Base-by-base conservation (phyloP, 352 stramenopile genomes). In the Phytopythium ostracodes region DNA sequence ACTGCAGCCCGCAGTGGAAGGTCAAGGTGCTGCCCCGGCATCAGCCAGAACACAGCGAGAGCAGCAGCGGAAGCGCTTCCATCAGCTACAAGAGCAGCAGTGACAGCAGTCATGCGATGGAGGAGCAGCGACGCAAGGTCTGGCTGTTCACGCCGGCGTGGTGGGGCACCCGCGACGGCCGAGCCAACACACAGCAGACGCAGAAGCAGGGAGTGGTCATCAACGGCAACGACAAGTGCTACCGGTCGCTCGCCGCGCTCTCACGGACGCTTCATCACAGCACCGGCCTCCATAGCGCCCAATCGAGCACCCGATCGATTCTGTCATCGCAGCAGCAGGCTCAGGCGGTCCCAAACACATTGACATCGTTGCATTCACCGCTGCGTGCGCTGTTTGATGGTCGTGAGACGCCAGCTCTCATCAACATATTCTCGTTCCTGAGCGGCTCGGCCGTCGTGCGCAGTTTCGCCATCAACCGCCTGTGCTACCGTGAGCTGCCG, bases 101-200 rank as follows among this genome's bases (percentile, higher is more conserved):
- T n/a, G 33, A 36, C 10, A 33, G 42, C n/a, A 50, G 54, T n/a
- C 42, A 47, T 5, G 59, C 55, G 14, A n/a, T 56, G 36, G 60
- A 60, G 46, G 55, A 67, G 61, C 54, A 50, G 20, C 27, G 36
- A 10, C 53, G 53, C n/a, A 60, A 60, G 36, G 24, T 71, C 15
- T 71, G 61, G 65, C 62, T 71, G 14, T 71, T 71, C 50, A 71
- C 53, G 17, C 53, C 65, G 1, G 53, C 65, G 5, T 56, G 65
- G 35, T 71, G 60, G 65, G 36, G 14, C 15, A 22, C 50, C 10
- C 27, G 49, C 47, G 42, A 66, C 8, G 50, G 11, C 3, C n/a
- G 11, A 12, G 4, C 18, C 1, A 51, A 15, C 11, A 49, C 1
- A 22, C 22, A 24, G 17, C 42, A 29, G 14, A 56, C 22, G 9